Evolutionary conservation across 805 yeast species (phyloP), one percentile per base, ranked within the genome.

Genomic region (Candida ficus): DNA sequence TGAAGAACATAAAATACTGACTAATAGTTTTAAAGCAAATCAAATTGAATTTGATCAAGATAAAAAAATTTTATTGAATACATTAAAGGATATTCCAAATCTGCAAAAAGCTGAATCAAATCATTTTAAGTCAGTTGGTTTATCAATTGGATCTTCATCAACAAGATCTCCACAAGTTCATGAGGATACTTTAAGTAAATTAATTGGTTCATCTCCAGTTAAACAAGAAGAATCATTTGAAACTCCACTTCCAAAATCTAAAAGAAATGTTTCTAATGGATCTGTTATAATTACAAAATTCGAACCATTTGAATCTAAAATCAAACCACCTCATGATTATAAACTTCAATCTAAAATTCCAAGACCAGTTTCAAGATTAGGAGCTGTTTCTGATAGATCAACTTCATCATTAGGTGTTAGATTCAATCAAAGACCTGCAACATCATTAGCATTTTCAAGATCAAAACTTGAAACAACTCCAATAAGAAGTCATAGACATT

Each of bases 391-490:
- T 21, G 49, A 45, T n/a, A 33, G 52, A 32, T 30, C 52, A 2
- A 26, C 42, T 9, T 50, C 54, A 9, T 41, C 48, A 35, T 26
- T 48, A 16, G 47, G 49, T 4, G 7, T 37, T 9, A 39, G 47
- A 31, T 16, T 30, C 4, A 18, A 27, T 0, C 32, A 27, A 3
- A 48, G 54, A 37, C 54, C 54, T 6, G 39, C 47, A 4, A 49
- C 56, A 2, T 45, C 56, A 9, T 20, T 47, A 11, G 49, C 53
- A 4, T 17, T 46, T 4, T 47, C 54, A 4, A 44, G 57, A 29
- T 29, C 38, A 11, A 28, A 43, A 3, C 31, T 18, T 14, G 40
- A 37, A 19, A 14, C 33, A 12, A 39, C 44, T 2, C 31, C n/a
- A 14, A n/a, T 14, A 17, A 28, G 17, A n/a, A 30, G n/a, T 19